Evolutionary conservation across 1,284 basidiomycete genomes (phyloP), one percentile per base, ranked within the genome.

Genomic region (Cutaneotrichosporon mucoides): DNA sequence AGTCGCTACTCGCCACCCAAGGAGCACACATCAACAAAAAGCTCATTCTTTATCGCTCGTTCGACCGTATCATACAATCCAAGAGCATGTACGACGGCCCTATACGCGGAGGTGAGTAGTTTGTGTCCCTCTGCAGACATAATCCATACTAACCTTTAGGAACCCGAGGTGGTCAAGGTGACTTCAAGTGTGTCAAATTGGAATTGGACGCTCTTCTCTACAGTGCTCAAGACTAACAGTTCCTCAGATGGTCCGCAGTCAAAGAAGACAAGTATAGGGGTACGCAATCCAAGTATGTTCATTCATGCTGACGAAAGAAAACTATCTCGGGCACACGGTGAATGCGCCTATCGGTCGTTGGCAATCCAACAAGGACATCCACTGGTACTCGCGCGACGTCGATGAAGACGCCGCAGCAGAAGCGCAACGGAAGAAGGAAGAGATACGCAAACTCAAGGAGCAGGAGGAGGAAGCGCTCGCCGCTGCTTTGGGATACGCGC

Each of bases 321-420:
- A 93, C 76, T 94, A 94, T 73, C 85, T 95, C 1, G 92, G 92
- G 5, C 88, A 92, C 70, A 91, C 90, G 63, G 86, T 94, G 77
- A 92, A 94, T 69, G 92, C 91, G 1, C 92, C 92, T 0, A 90
- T 89, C 2, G 92, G 92, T 4, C 82, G 92, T 64, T 95, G 92
- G 92, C 92, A 95, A 78, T 93, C 92, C 79, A 90, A 91, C 80
- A 92, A 93, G 73, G 92, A 95, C 69, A 80, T 95, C 16, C 92
- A 95, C 72, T 95, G 92, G 92, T 95, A 95, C 73, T 84, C 80
- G 63, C 85, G 92, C 40, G 89, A 92, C 2, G 45, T 69, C 10
- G 65, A 75, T 6, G 66, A 66, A 0, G 84, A 85, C 33, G 75
- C 71, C 10, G 84, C 85, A 55, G 64, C 57, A 7, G 66, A 57